Evolutionary conservation across 768 basidiomycete species (phyloP).

Genomic region (Brasilioporus rufonigricans): DNA sequence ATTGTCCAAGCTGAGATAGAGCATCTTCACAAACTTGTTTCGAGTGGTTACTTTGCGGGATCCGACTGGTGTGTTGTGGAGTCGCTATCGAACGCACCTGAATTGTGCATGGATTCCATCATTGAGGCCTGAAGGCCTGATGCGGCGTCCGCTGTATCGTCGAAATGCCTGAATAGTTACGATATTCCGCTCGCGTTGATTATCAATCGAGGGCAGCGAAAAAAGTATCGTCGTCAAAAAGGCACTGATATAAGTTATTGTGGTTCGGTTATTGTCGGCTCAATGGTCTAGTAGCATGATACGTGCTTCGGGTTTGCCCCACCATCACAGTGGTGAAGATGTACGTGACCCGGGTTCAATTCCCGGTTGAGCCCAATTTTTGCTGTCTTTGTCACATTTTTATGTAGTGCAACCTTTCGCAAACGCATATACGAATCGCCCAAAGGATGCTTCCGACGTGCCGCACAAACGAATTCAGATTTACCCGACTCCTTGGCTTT

Average conservation of each 20-base stretch:
- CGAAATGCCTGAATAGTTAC: too few relatives aligned
- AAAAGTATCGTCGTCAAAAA: too few relatives aligned
- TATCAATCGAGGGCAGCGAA: too few relatives aligned
- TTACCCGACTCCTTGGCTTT: background rate
- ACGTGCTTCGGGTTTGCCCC: conserved; percentile 33
- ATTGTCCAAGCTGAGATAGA: background rate
- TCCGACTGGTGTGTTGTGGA: too few relatives aligned
- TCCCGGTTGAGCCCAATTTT: conserved; percentile 27
- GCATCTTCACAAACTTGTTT: too few relatives aligned
- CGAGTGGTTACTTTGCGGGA: too few relatives aligned
- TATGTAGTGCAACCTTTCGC: background rate
- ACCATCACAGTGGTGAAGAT: conserved; percentile 27
- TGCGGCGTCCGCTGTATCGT: too few relatives aligned
- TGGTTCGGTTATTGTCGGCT: conserved; percentile 6
- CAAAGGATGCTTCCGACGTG: conserved; percentile 17
- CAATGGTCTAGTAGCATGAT: conserved; percentile 38
- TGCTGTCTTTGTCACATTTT: conserved; percentile 14
- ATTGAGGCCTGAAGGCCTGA: too few relatives aligned
- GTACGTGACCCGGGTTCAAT: conserved; percentile 39
- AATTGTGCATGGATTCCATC: too few relatives aligned
- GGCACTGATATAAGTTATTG: background rate
- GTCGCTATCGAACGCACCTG: too few relatives aligned
- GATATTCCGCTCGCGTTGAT: too few relatives aligned
- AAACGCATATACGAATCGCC: background rate
- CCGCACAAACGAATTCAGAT: background rate